These are phyloP conservation scores for Neotropicomus parvogracilis DNA, from an alignment of 1,284 basidiomycete genomes.

Conservation along the genomic window DNA sequence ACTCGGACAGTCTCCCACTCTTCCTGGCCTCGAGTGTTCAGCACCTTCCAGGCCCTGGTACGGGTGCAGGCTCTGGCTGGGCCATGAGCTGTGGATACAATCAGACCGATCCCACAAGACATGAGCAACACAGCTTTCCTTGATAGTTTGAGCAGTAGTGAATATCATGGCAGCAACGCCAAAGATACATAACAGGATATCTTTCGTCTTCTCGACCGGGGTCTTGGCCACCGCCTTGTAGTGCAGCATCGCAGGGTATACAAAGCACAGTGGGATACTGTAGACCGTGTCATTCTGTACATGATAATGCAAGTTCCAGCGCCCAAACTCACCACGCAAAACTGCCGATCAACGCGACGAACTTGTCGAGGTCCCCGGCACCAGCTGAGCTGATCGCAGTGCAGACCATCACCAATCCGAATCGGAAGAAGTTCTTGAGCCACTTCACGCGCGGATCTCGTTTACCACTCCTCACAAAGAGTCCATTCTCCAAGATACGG, in stretches of 20 bases:
- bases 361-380: slow-evolving; percentile 92
- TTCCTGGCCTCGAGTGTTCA: slow-evolving; percentile 16
- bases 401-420: slow-evolving; percentile 71
- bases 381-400: slow-evolving; percentile 80
- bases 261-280: slow-evolving; percentile 90
- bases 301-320: slow-evolving; percentile 6
- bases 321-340: slow-evolving; percentile 79
- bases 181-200: slow-evolving; percentile 80
- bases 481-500: slow-evolving; percentile 93
- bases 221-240: slow-evolving; percentile 85
- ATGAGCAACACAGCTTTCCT: slow-evolving; percentile 37
- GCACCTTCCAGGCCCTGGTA: slow-evolving; percentile 19
- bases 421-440: slow-evolving; percentile 92
- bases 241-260: slow-evolving; percentile 93
- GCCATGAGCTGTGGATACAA: slow-evolving; percentile 27
- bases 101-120: slow-evolving; percentile 15
- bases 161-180: slow-evolving; percentile 81
- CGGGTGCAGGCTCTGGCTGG: slow-evolving; percentile 12
- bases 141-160: slow-evolving; percentile 79
- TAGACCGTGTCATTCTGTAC: slow-evolving; percentile 10
- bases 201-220: slow-evolving; percentile 63
- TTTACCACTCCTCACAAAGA: slow-evolving; percentile 92
- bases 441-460: slow-evolving; percentile 67
- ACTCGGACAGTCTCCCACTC: slow-evolving; percentile 3
- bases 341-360: slow-evolving; percentile 90